phyloP scores from a whole-genome alignment of 192 early-diverging fungal genomes.

The Phlyctochytrium arcticum region DNA sequence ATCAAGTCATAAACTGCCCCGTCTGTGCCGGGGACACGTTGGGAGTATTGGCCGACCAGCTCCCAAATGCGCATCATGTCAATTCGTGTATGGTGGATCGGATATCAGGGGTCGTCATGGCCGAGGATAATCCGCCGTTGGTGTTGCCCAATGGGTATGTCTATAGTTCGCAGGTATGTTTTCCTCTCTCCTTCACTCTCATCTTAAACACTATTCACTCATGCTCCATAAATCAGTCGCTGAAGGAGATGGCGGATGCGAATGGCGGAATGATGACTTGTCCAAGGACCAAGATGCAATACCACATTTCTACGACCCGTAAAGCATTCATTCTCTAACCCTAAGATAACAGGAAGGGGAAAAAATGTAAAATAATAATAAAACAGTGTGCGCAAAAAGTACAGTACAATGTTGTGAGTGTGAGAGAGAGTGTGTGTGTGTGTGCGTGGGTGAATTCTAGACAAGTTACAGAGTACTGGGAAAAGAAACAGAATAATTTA shows the following conservation, averaged over 20 bases:
- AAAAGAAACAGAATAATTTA: neutral
- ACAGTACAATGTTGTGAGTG: too few relatives aligned
- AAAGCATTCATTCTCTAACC: constrained; percentile 38
- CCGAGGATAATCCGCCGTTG: constrained; percentile 96
- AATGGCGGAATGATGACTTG: constrained; percentile 36
- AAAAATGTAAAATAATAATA: neutral
- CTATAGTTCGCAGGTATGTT: constrained; percentile 74
- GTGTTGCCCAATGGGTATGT: constrained; percentile 94
- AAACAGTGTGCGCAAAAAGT: neutral
- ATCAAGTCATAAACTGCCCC: constrained; percentile 92
- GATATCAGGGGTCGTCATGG: constrained; percentile 88
- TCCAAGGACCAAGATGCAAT: constrained; percentile 28
- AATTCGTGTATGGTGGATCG: constrained; percentile 94
- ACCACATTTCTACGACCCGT: constrained; percentile 21
- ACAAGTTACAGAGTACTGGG: too few relatives aligned
- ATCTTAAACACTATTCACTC: too few relatives aligned
- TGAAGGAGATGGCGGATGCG: constrained; percentile 36
- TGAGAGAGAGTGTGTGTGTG: too few relatives aligned
- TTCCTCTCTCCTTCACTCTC: too few relatives aligned
- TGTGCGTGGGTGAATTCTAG: too few relatives aligned
- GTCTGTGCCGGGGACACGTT: constrained; percentile 84
- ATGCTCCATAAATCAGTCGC: too few relatives aligned
- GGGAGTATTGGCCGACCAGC: constrained; percentile 72
- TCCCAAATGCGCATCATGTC: constrained; percentile 92
- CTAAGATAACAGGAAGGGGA: neutral